Conservation (phyloP, 2,329 filamentous ascomycete genomes). For the Fusarium miscanthi region DNA sequence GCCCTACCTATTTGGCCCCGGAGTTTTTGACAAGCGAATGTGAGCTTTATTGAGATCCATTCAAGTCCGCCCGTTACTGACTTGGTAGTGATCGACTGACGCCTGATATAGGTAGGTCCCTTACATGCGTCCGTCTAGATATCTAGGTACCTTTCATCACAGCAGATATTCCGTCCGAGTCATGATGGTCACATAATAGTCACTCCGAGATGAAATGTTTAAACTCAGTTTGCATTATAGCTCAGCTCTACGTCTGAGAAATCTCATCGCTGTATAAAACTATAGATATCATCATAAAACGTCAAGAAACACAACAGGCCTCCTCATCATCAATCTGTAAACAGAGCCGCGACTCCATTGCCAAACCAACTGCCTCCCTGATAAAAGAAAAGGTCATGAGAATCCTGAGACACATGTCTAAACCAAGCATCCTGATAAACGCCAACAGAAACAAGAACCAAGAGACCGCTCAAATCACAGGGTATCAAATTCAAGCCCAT, state of each 20-base stretch:
- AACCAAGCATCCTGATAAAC: conserved; percentile 32
- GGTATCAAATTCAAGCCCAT: conserved; percentile 44
- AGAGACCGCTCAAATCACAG: conserved; percentile 23
- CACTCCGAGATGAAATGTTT: not conserved
- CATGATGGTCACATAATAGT: too few species aligned
- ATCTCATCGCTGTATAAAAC: conserved; percentile 8
- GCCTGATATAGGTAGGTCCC: not conserved
- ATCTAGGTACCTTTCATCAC: not conserved
- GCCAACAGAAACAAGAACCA: conserved; percentile 22
- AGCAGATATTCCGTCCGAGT: too few species aligned
- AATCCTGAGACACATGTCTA: conserved; percentile 41
- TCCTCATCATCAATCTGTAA: conserved; percentile 40
- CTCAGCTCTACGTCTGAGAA: conserved; percentile 10
- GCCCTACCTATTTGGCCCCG: not conserved
- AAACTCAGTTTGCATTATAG: conserved; percentile 26
- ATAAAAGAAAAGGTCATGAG: conserved; percentile 26
- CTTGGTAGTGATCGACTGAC: not conserved
- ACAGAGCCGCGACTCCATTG: conserved; percentile 36
- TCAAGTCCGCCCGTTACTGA: not conserved
- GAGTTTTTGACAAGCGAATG: conserved; percentile 5
- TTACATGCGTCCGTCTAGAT: not conserved
- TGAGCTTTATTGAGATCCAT: not conserved
- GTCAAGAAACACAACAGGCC: conserved; percentile 3
- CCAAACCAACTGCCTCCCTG: conserved; percentile 25
- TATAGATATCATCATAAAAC: conserved; percentile 30